Conservation (phyloP, 768 basidiomycete genomes). For the Floccularia luteovirens region DNA sequence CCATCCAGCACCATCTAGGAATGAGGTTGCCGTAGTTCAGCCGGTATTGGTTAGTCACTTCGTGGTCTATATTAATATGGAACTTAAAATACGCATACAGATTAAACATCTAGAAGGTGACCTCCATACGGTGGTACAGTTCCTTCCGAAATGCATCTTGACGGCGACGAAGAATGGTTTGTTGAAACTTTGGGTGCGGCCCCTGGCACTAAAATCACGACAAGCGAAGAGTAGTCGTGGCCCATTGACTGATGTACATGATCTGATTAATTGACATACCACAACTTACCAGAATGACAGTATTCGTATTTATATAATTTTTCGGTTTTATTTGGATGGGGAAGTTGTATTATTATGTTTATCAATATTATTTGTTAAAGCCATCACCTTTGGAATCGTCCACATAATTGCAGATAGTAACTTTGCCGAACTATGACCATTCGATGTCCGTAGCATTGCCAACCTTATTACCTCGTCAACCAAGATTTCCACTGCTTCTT, state of each 20-base stretch:
- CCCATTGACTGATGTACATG: conserved; percentile 11
- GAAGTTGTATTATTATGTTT: not conserved
- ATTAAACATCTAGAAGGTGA: conserved; percentile 79
- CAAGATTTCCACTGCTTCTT: conserved; percentile 55
- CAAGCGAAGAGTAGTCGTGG: conserved; percentile 12
- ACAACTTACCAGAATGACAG: no score
- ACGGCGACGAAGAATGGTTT: conserved; percentile 74
- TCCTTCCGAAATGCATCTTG: conserved; percentile 72
- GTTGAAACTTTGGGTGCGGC: conserved; percentile 81
- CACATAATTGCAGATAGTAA: no score
- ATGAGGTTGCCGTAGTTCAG: conserved; percentile 85
- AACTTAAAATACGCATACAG: conserved; percentile 25
- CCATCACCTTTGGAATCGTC: not conserved
- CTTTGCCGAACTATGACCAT: no score
- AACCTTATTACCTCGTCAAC: conserved; percentile 65
- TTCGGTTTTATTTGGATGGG: no score
- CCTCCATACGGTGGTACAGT: conserved; percentile 63
- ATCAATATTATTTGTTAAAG: not conserved
- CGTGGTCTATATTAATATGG: not conserved
- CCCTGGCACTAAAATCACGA: conserved; percentile 43
- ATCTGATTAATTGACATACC: conserved; percentile 13
- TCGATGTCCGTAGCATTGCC: conserved; percentile 55
- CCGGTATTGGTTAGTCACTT: conserved; percentile 67
- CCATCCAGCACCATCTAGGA: conserved; percentile 86
- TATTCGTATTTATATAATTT: no score